Percentiles rank a stretch among this genome's conserved stretches.
Evolutionary conservation across 1,284 basidiomycete species (phyloP).

Genomic region (Ceratobasidium sp.): DNA sequence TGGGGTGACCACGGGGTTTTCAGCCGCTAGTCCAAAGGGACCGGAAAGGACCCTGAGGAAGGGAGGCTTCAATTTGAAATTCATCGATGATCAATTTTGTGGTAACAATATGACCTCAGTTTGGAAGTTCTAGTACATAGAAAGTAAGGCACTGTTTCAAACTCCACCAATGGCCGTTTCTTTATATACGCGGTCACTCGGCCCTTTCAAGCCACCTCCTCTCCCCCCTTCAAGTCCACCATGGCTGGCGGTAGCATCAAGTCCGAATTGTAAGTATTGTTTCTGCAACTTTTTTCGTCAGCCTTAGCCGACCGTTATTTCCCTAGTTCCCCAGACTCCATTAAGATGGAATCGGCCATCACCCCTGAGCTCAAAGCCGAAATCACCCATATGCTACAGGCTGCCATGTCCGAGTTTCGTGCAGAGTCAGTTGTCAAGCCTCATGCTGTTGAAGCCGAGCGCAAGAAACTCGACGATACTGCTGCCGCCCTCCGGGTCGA

Average conservation of each 20-base stretch:
- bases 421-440: neutral
- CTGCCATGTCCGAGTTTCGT: constrained; percentile 1
- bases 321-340: neutral
- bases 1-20: neutral
- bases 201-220: neutral
- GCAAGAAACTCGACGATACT: neutral
- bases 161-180: neutral
- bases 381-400: neutral
- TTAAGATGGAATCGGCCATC: neutral
- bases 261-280: constrained; percentile 13
- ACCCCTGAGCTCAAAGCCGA: constrained; percentile 14
- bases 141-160: constrained; percentile 1
- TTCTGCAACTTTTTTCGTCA: neutral
- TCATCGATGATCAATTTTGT: neutral
- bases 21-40: neutral
- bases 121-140: neutral
- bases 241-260: constrained; percentile 27
- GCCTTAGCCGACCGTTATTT: neutral
- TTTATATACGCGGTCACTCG: neutral
- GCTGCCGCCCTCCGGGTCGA: neutral
- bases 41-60: neutral
- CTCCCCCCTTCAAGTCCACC: constrained; percentile 2
- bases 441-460: constrained; percentile 2
- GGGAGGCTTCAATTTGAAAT: neutral
- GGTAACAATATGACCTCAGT: constrained; percentile 17